These are phyloP conservation scores for Tolypocladium ophioglossoides DNA, from an alignment of 2,329 filamentous ascomycete genomes.

Conservation along the genomic window DNA sequence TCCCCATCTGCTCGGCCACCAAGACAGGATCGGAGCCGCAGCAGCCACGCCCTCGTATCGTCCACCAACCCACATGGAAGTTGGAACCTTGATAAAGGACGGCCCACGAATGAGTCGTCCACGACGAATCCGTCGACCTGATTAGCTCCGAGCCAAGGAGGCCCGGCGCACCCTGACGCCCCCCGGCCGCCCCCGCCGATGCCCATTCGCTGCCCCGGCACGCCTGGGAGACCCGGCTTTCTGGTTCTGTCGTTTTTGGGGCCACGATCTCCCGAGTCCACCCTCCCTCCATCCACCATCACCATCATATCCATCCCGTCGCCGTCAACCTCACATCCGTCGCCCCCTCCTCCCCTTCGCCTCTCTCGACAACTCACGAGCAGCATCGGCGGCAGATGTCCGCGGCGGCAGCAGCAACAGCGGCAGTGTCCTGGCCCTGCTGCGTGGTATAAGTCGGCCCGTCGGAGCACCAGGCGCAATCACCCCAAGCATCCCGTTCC, in stretches of 20 bases:
- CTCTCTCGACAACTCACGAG: background rate
- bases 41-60: background rate
- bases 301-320: background rate
- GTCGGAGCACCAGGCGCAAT: background rate
- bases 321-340: background rate
- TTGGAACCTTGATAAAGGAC: background rate
- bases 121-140: too few relatives aligned
- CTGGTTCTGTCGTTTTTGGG: conserved; percentile 1
- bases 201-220: background rate
- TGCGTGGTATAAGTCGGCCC: background rate
- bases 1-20: too few relatives aligned
- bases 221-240: conserved; percentile 4
- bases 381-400: background rate
- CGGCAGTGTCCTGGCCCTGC: background rate
- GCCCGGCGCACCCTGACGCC: background rate
- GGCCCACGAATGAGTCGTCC: background rate
- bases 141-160: background rate
- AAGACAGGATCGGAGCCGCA: background rate
- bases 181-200: background rate
- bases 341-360: background rate
- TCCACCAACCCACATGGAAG: background rate
- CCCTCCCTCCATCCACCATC: background rate
- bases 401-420: background rate
- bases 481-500: background rate
- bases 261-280: background rate